phyloP scores from a whole-genome alignment of 768 basidiomycete genomes.

The Strobilomyces confusus region DNA sequence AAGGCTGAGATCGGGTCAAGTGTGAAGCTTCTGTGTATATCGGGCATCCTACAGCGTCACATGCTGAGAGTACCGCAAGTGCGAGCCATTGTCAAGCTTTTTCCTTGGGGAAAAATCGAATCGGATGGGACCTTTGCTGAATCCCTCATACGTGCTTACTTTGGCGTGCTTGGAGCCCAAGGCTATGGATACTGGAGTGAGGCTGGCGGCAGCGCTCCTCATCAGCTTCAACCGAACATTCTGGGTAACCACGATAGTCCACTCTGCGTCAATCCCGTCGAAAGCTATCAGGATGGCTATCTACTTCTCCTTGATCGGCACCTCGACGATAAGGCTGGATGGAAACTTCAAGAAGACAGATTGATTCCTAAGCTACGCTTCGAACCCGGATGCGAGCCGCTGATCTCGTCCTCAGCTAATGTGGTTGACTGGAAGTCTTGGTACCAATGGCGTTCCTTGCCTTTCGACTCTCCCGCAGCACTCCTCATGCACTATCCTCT shows the following conservation, averaged over 20 bases:
- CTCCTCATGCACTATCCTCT: constrained; percentile 44
- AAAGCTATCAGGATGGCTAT: constrained; percentile 32
- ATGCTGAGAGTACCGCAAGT: constrained; percentile 35
- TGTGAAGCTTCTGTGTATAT: neutral
- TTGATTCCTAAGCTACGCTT: constrained; percentile 34
- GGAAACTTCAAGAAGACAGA: constrained; percentile 35
- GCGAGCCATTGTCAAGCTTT: constrained; percentile 33
- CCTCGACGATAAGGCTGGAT: constrained; percentile 32
- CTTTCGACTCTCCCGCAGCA: constrained; percentile 40
- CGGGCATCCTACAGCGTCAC: constrained; percentile 26
- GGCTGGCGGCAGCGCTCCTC: constrained; percentile 33
- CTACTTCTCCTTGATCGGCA: constrained; percentile 30
- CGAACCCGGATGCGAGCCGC: constrained; percentile 24
- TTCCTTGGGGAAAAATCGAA: constrained; percentile 43
- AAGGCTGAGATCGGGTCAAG: neutral
- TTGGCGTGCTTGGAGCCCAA: constrained; percentile 36
- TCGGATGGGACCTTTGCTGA: constrained; percentile 37
- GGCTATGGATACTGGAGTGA: constrained; percentile 42
- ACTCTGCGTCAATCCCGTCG: constrained; percentile 7
- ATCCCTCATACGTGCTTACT: constrained; percentile 34
- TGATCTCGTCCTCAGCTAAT: constrained; percentile 25
- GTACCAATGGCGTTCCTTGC: constrained; percentile 43
- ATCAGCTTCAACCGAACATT: constrained; percentile 23
- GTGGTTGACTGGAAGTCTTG: constrained; percentile 42
- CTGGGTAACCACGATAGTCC: constrained; percentile 1